Evolutionary conservation across 2,329 filamentous ascomycete genomes (phyloP), one percentile per base, ranked within the genome.

Genomic region (Zopfia rhizophila): DNA sequence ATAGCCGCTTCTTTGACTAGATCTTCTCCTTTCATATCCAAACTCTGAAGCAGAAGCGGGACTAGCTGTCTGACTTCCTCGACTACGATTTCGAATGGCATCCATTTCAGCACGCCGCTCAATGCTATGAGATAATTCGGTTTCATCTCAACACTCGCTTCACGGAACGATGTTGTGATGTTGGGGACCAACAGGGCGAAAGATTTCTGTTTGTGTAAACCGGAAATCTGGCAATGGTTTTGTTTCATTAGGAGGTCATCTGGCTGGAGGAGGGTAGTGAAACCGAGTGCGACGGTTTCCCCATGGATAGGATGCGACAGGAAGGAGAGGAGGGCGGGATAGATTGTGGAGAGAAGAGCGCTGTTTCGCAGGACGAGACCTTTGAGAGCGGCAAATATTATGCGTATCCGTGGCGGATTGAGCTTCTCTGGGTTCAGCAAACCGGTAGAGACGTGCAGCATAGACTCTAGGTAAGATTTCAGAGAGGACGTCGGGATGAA

Each of bases 111-210:
- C 11, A 87, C 78, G 1, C 84, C 84, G 3, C 83, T 81, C 3
- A 88, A 74, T 4, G 85, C 85, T 23, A 85, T 78, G 17, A 88
- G 78, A 56, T 86, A 84, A 51, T 85, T 83, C 33, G 79, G 76
- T 66, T 87, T 88, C 14, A 74, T 68, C 10, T 69, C 55, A 44
- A 60, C 46, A 21, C 70, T 66, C 6, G 77, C 74, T 13, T 68
- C 67, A 45, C 76, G 77, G 61, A 85, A 83, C 3, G 75, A 72
- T 18, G 75, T 67, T 4, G 81, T 78, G 37, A 87, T 80, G 21
- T 77, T 67, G 0, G 85, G 84, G 2, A 83, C 74, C 4, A 84
- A 74, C 12, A 83, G 79, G 21, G 77, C 78, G 69, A 88, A 88
- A 28, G 82, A 77, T 50, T 82, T 83, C 58, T 88, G 85, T 60